These are phyloP conservation scores for Mucor irregularis DNA, from an alignment of 371 early-diverging fungal genomes.

Conservation along the genomic window DNA sequence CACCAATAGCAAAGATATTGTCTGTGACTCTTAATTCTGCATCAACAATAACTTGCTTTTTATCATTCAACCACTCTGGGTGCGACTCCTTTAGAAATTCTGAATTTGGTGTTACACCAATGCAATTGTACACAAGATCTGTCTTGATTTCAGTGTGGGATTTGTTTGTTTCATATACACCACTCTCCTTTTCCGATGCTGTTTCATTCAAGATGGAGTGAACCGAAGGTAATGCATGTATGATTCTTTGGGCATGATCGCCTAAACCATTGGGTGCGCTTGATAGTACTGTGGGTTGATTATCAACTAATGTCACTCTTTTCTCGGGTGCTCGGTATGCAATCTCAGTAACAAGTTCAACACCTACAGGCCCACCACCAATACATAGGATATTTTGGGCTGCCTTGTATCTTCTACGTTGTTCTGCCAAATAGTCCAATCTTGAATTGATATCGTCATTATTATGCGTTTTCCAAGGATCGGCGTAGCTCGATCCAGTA, in stretches of 20 bases:
- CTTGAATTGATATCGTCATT: conserved; percentile 6
- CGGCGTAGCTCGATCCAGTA: conserved; percentile 39
- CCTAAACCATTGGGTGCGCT: conserved; percentile 25
- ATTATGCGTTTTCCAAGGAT: conserved; percentile 34
- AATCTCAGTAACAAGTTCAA: conserved; percentile 55
- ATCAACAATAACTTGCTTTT: conserved; percentile 27
- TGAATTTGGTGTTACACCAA: conserved; percentile 36
- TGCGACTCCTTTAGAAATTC: conserved; percentile 15
- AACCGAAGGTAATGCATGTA: conserved; percentile 12
- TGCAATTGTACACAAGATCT: conserved; percentile 33
- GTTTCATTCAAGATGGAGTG: conserved; percentile 25
- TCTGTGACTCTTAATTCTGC: conserved; percentile 21
- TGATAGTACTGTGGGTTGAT: conserved; percentile 12
- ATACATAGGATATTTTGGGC: conserved; percentile 50
- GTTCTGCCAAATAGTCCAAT: conserved; percentile 19
- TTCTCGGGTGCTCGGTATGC: conserved; percentile 42
- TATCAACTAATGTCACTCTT: conserved; percentile 42
- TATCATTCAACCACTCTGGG: conserved; percentile 30
- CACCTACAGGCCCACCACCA: conserved; percentile 59
- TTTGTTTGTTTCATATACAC: conserved; percentile 29
- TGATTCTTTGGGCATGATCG: conserved; percentile 20
- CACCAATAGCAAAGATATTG: conserved; percentile 40
- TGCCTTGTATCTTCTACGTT: conserved; percentile 28
- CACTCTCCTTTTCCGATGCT: background rate
- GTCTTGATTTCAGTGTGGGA: conserved; percentile 19